Percentiles rank a stretch among this genome's conserved stretches.
phyloP scores from a whole-genome alignment of 169 alveolate genomes.

The Plasmodium vinckei region DNA sequence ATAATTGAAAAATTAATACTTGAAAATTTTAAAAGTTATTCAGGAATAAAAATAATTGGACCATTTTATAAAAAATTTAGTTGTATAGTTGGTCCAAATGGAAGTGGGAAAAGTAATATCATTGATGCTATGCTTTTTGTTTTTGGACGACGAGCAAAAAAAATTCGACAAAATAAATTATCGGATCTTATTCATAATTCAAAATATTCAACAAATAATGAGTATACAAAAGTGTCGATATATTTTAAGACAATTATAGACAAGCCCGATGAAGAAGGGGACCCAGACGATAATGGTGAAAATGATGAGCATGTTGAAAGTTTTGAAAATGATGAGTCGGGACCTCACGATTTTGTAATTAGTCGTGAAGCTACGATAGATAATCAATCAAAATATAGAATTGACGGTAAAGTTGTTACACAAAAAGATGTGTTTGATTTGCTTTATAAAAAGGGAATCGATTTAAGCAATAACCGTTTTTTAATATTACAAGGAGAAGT shows the following conservation, averaged over 20 bases:
- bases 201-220: slow-evolving; percentile 85
- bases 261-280: slow-evolving; percentile 34
- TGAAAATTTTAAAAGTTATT: slow-evolving; percentile 96
- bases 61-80: slow-evolving; percentile 95
- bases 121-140: slow-evolving; percentile 99
- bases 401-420: slow-evolving; percentile 91
- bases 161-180: slow-evolving; percentile 96
- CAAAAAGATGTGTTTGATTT: slow-evolving; percentile 92
- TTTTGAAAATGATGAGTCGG: too few relatives aligned
- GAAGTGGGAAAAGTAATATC: slow-evolving; percentile 99
- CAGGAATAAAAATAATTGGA: slow-evolving; percentile 94
- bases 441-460: slow-evolving; percentile 94
- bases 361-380: slow-evolving; percentile 84
- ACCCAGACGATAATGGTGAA: neutral
- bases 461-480: slow-evolving; percentile 95
- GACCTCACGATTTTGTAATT: slow-evolving; percentile 67
- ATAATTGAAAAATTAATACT: slow-evolving; percentile 92
- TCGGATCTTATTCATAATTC: slow-evolving; percentile 96
- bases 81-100: slow-evolving; percentile 98
- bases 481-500: slow-evolving; percentile 97
- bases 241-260: slow-evolving; percentile 92
- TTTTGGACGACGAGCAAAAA: slow-evolving; percentile 97
- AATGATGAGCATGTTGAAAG: neutral
- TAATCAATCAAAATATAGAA: slow-evolving; percentile 84
- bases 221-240: slow-evolving; percentile 93